A percentile compares a stretch with the other conserved stretches of the same genome.
These are phyloP conservation scores for Chytridium lagenaria DNA, from an alignment of 371 early-diverging fungal genomes.

Conservation along the genomic window DNA sequence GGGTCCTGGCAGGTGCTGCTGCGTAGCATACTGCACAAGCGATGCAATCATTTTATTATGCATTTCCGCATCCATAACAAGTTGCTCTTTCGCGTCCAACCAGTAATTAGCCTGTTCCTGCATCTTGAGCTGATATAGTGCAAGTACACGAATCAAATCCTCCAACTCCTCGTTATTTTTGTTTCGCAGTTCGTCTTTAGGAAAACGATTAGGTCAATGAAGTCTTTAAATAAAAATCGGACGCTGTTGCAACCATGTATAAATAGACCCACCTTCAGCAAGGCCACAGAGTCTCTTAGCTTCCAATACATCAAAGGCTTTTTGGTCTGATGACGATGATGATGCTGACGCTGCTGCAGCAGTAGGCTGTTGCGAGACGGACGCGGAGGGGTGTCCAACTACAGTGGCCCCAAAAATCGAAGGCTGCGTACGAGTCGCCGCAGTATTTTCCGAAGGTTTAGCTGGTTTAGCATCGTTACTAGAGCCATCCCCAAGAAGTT, in stretches of 20 bases:
- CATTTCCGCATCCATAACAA: constrained; percentile 86
- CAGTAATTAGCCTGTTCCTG: constrained; percentile 65
- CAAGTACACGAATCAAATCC: constrained; percentile 38
- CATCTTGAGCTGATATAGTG: constrained; percentile 41
- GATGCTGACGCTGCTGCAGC: constrained; percentile 11
- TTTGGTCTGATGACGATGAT: constrained; percentile 29
- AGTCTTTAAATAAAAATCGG: neutral
- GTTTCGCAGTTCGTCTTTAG: constrained; percentile 54
- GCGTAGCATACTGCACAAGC: constrained; percentile 66
- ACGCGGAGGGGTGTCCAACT: neutral
- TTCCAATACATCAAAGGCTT: constrained; percentile 40
- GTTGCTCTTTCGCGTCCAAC: constrained; percentile 81
- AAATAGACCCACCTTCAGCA: constrained; percentile 45
- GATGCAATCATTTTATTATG: constrained; percentile 86
- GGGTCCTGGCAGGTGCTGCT: constrained; percentile 35
- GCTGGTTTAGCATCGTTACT: too few species aligned
- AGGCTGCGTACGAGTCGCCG: neutral
- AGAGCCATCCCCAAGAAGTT: too few species aligned
- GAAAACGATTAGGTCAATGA: neutral
- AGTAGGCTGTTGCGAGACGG: neutral
- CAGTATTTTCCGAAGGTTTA: neutral
- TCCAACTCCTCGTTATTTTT: constrained; percentile 43
- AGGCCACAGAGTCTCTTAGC: constrained; percentile 51
- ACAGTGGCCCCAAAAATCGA: neutral
- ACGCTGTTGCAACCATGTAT: neutral